Evolutionary conservation across 2,329 filamentous ascomycete genomes (phyloP), one percentile per base, ranked within the genome.

Genomic region (Cryphonectria carpinicola): DNA sequence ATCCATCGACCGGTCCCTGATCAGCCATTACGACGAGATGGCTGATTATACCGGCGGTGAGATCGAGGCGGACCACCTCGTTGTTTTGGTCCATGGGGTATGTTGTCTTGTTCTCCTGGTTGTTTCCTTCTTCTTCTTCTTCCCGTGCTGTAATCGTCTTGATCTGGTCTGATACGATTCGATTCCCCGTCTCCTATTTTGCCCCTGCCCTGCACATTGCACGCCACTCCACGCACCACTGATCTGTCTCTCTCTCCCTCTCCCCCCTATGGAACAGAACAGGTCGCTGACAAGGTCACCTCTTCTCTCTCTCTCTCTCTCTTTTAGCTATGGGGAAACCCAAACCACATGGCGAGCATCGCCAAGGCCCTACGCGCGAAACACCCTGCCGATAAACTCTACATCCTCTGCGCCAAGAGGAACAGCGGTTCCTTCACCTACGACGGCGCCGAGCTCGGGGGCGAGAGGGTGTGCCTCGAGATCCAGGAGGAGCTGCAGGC

Each of bases 31-130:
- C 68, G 65, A 70, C 61, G 41, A 46, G 37, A 81, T 80, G 74
- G 82, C 83, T 78, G 81, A 85, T 74, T 84, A 84, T 76, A 84
- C 81, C 71, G 87, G 87, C 73, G 86, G 86, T 74, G 85, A 81
- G 76, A 67, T 78, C 61, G 81, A 86, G 71, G 89, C 90, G 64
- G 86, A 92, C 74, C 93, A 95, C 79, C 88, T 95, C 73, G 92
- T 90, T 76, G 91, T 95, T 58, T 84, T 95, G 61, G 90, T 94
- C 67, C 93, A 95, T 78, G 89, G 93, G 82, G 90, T 92, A 87
- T 80, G 87, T 80, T 46, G 28, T 35, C 37, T 46, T 64, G 37
- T 43, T 17, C 61, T n/a, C 28, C 14, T 58, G 54, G 10, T 65
- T 43, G 28, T 39, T 17, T 41, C 41, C 19, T 65, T 58, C 41